These are phyloP conservation scores for Strigomonas galati DNA, from an alignment of 208 protist genomes.

Conservation along the genomic window DNA sequence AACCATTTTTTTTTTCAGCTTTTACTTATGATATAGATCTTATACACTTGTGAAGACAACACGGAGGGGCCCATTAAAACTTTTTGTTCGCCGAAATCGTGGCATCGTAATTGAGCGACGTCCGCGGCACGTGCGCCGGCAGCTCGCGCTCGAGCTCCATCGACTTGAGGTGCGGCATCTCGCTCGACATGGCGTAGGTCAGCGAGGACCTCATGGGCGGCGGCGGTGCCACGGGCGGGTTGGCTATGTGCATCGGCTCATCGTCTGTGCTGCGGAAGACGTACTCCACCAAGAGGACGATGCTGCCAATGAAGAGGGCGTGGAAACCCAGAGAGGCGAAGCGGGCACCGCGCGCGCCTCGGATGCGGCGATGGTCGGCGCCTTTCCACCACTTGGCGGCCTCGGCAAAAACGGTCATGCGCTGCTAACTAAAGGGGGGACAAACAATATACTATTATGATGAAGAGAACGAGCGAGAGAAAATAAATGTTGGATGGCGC, in stretches of 20 bases:
- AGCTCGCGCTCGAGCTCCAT: constrained; percentile 43
- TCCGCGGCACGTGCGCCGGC: constrained; percentile 43
- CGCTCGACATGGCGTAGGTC: constrained; percentile 39
- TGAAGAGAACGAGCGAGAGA: neutral
- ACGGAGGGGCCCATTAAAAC: too few relatives aligned
- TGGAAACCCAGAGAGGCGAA: constrained; percentile 59
- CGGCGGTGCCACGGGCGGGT: constrained; percentile 51
- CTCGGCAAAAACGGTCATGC: too few relatives aligned
- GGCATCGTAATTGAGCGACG: too few relatives aligned
- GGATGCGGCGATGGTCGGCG: constrained; percentile 57
- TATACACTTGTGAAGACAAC: too few relatives aligned
- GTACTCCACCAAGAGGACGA: constrained; percentile 44
- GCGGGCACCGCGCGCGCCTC: constrained; percentile 46
- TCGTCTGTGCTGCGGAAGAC: constrained; percentile 52
- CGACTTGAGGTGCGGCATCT: constrained; percentile 54
- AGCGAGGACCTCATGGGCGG: constrained; percentile 49
- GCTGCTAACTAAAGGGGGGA: neutral
- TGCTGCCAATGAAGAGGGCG: constrained; percentile 32
- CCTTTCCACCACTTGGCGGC: constrained; percentile 50
- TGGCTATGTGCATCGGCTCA: constrained; percentile 28
- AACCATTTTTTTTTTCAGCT: too few relatives aligned
- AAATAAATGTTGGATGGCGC: constrained; percentile 8
- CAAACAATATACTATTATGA: neutral
- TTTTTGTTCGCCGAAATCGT: too few relatives aligned
- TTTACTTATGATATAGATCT: too few relatives aligned